Base-by-base conservation (phyloP, 1,139 yeast species). In the Candida tetrigidarum region DNA sequence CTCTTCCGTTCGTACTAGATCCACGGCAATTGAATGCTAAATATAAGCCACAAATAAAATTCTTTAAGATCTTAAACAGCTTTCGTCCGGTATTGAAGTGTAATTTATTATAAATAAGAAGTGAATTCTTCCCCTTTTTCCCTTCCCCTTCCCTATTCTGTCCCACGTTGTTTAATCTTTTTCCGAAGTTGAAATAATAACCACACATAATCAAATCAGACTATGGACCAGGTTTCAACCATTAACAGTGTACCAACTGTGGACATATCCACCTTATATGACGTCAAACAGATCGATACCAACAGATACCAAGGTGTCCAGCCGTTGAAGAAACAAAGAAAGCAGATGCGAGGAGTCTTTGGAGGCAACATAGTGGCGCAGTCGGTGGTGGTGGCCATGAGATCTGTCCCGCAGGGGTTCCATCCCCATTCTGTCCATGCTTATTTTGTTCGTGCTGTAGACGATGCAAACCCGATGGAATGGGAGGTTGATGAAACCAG, bases 331-430 rank as follows among this genome's bases (percentile, higher is more conserved):
- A 67, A 65, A 47, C 70, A 71, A 0, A 44, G 49, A 4, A 56
- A 62, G 1, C 48, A 44, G 2, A 46, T 66, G 2, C 50, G 64
- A n/a, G 73, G 73, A 3, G 71, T 54, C 0, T 70, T 57, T 45
- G 75, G 75, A 3, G 76, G 76, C 0, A 62, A 58, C 41, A 49
- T 69, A 11, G 69, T 63, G 2, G 74, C 66, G 9, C 76, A 71
- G 51, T 71, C 74, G 4, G 43, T 71, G 15, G 49, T 67, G 30
- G 74, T 63, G 10, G 74, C 71, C 10, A 59, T 68, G 34, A 50
- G 50, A 35, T 53, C 66, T 5, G 51, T 60, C 3, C 64, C 64
- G 2, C 48, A 50, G 2, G 74, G 65, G 0, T 69, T 64, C 46
- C 53, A 53, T 16, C 76, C 76, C 1, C 73, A 70, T 47, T 61